Evolutionary conservation across 805 yeast species (phyloP), one percentile per base, ranked within the genome.

Genomic region (Ogataea sp.): DNA sequence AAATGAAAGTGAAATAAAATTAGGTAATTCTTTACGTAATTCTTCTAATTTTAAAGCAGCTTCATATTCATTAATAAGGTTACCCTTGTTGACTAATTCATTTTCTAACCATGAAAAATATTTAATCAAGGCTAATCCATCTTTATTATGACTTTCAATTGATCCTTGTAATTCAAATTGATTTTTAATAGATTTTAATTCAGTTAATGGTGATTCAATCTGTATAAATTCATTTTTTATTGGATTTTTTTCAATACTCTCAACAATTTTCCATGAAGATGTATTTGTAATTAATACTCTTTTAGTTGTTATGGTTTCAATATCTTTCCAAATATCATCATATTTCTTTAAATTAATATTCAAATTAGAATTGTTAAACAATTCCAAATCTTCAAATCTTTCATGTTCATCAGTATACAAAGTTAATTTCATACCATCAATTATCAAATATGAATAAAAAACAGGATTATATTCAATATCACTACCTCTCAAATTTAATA

Each of bases 401-500:
- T 52, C 53, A 43, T 50, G 53, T 11, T 57, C 50, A 49, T 71
- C 70, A 9, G 69, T 67, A 50, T 66, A 75, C 35, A 75, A 56
- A 1, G 56, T 58, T 20, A 67, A 56, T 11, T 58, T 51, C 23
- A 53, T 62, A 11, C 53, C 63, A 15, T 72, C 62, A 24, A 80
- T 65, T 10, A 80, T 58, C 35, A 71, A 51, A 45, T 74, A 74
- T 41, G 70, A 56, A 58, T 62, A 74, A 47, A 75, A 75, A 15
- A 75, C 67, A 3, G 80, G 80, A 48, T 73, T 74, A 55, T 50
- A 75, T 36, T 70, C 72, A 42, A 75, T 75, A 52, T 75, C 80
- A 37, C 56, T 46, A 31, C 69, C 68, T 46, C 98, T 75, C 40
- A 90, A 62, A 54, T 90, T 90, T 54, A 88, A 72, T 32, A 88